phyloP scores from a whole-genome alignment of 805 yeast genomes.

The Candida ipomoeae region DNA sequence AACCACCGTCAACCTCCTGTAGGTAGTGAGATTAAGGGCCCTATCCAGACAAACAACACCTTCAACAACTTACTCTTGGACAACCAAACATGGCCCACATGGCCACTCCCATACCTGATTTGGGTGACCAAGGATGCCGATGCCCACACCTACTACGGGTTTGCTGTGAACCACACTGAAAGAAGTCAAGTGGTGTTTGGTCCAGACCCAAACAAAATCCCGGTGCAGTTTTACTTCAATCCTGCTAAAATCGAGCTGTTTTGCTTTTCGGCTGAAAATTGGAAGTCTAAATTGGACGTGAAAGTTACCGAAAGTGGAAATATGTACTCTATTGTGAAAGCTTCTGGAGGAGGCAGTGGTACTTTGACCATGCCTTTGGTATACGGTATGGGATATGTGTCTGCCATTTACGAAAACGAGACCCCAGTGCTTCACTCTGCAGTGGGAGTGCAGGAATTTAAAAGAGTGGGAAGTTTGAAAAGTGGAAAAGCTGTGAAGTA shows the following conservation, averaged over 20 bases:
- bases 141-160: conserved; percentile 50
- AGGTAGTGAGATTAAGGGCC: conserved; percentile 29
- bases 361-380: conserved; percentile 56
- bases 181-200: conserved; percentile 64
- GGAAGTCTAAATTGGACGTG: conserved; percentile 19
- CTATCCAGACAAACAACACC: conserved; percentile 74
- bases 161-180: conserved; percentile 64
- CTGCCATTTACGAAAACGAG: conserved; percentile 42
- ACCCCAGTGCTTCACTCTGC: conserved; percentile 45
- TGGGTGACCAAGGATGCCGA: conserved; percentile 54
- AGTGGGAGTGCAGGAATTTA: conserved; percentile 59
- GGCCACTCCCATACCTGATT: conserved; percentile 79
- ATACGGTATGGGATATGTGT: conserved; percentile 81
- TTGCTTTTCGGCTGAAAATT: conserved; percentile 35
- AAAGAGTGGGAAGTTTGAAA: conserved; percentile 23
- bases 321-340: conserved; percentile 27
- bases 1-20: conserved; percentile 34
- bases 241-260: conserved; percentile 66
- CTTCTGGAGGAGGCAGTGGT: conserved; percentile 24
- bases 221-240: conserved; percentile 59
- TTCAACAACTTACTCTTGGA: conserved; percentile 69
- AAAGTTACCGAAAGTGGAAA: conserved; percentile 26
- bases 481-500: conserved; percentile 48
- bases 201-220: conserved; percentile 50
- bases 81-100: conserved; percentile 62